Base-by-base conservation (phyloP, 202 grass and related monocot genomes). In the Saccharum hybrid region DNA sequence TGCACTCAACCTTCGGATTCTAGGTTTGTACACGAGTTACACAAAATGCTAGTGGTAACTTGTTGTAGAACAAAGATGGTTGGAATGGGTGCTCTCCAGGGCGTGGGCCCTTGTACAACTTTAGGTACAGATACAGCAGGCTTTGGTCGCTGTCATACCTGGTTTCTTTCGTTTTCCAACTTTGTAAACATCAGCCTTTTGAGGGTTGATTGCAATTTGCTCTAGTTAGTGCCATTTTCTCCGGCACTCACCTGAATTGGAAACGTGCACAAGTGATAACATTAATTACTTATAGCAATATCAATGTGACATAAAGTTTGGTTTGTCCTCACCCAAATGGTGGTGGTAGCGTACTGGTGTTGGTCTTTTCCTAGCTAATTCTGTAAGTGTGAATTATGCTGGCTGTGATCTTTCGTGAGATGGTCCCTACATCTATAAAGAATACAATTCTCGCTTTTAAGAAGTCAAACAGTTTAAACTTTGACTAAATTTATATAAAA, bases 91-190 rank as follows among this genome's bases (percentile, higher is more conserved):
- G 33, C 52, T 40, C 52, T 76, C n/a, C n/a, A 61, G 39, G 39
- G n/a, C 51, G 10, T 23, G 5, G 72, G 33, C 14, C 33, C 49
- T 19, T 75, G 33, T 39, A 21, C 34, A 40, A 60, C 72, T 75
- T 75, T 39, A 60, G 51, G 34, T 57, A 22, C 33, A 39, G 31
- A 2, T 57, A 38, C 33, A 39, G 18, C 49, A 39, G 33, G 0
- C 73, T 76, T 26, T 40, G 52, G 73, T 76, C 54, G 73, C 73
- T 76, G n/a, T 76, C 73, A 39, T n/a, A n/a, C n/a, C 19, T 76
- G 37, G 79, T 81, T 81, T 60, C 51, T 71, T 81, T 81, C 78
- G 15, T 81, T 71, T 81, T 81, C 79, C 49, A n/a, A 31, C 66
- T 71, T 71, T 71, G 66, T 57, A 60, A 60, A 41, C 54, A 40